Percentiles rank a stretch among this genome's conserved stretches.
phyloP scores from a whole-genome alignment of 306 rosid species.

The Psophocarpus tetragonolobus region DNA sequence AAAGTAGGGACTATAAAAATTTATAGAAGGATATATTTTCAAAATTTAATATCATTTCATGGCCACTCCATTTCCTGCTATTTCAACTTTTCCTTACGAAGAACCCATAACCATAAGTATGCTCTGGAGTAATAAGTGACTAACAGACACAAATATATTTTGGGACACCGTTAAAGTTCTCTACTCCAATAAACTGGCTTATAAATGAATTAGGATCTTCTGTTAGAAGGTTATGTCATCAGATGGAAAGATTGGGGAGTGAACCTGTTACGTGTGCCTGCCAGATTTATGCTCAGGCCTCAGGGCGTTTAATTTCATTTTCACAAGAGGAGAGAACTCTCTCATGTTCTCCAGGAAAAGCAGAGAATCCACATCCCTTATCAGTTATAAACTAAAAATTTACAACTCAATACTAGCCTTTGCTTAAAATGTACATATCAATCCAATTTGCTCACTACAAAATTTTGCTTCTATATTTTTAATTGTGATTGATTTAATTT shows the following conservation, averaged over 20 bases:
- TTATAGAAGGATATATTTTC: background rate
- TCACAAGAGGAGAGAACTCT: background rate
- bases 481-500: background rate
- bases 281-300: conserved; percentile 12
- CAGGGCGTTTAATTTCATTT: background rate
- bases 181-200: conserved; percentile 4
- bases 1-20: background rate
- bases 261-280: background rate
- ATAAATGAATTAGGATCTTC: conserved; percentile 1
- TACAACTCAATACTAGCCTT: conserved; percentile 23
- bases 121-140: background rate
- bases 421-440: background rate
- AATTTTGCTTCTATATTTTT: background rate
- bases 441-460: conserved; percentile 10
- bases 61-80: background rate
- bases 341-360: background rate
- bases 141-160: background rate
- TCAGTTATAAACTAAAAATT: background rate
- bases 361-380: background rate
- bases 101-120: background rate
- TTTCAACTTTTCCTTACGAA: background rate
- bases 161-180: background rate
- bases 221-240: background rate
- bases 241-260: conserved; percentile 14
- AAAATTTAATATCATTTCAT: background rate